Conservation (phyloP, 2,329 filamentous ascomycete genomes). For the Davidsoniella neocaledoniae region DNA sequence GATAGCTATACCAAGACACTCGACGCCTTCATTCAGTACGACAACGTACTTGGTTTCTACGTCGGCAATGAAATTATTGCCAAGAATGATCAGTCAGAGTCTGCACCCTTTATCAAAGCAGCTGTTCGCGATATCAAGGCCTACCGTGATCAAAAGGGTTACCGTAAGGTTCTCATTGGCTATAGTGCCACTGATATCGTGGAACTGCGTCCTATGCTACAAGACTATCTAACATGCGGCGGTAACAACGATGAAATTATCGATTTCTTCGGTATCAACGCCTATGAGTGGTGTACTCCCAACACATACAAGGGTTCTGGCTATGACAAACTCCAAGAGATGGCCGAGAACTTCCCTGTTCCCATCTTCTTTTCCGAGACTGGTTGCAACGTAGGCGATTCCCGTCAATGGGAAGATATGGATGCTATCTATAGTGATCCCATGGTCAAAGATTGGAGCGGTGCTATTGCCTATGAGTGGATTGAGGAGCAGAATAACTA, state of each 20-base stretch:
- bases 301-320: constrained; percentile 44
- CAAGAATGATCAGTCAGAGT: constrained; percentile 36
- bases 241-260: constrained; percentile 49
- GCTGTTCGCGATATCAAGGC: constrained; percentile 68
- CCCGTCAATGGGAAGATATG: constrained; percentile 54
- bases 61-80: constrained; percentile 80
- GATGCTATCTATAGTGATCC: constrained; percentile 55
- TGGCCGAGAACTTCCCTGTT: constrained; percentile 56
- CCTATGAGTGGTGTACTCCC: constrained; percentile 63
- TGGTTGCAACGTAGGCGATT: constrained; percentile 51
- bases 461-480: constrained; percentile 80
- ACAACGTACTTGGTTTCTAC: constrained; percentile 72
- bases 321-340: constrained; percentile 50
- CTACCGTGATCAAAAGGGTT: constrained; percentile 57
- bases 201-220: constrained; percentile 42
- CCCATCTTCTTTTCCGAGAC: constrained; percentile 85
- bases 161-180: constrained; percentile 67
- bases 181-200: constrained; percentile 80
- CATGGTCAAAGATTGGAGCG: constrained; percentile 57
- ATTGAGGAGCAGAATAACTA: constrained; percentile 73
- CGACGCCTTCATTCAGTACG: constrained; percentile 59
- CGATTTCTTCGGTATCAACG: constrained; percentile 77
- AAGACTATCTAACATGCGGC: constrained; percentile 64
- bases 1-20: constrained; percentile 53
- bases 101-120: constrained; percentile 71